Evolutionary conservation across 2,329 filamentous ascomycete species (phyloP).

Genomic region (Aurifilum marmelostoma): DNA sequence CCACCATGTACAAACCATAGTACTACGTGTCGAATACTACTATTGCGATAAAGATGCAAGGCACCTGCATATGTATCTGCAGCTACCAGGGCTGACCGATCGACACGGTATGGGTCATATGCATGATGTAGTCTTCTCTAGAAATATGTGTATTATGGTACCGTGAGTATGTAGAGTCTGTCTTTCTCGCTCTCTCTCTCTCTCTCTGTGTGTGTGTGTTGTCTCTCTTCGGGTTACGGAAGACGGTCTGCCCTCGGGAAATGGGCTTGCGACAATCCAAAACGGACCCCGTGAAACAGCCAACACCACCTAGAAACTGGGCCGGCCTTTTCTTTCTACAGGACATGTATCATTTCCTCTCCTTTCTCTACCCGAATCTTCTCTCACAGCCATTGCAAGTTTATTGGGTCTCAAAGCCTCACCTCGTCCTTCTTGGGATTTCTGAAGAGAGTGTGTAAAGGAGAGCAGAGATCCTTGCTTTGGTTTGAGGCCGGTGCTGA

Average conservation of each 20-base stretch:
- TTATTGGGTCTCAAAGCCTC: too few species aligned
- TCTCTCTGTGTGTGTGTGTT: too few species aligned
- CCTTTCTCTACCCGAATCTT: not conserved
- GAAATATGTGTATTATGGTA: too few species aligned
- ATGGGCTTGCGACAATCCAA: not conserved
- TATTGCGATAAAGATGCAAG: not conserved
- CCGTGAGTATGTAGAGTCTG: too few species aligned
- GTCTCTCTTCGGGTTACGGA: not conserved
- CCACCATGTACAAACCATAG: too few species aligned
- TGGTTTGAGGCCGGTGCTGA: not conserved
- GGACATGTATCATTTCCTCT: not conserved
- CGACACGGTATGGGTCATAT: not conserved
- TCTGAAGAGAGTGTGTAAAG: not conserved
- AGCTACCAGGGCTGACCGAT: not conserved
- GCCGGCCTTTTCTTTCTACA: not conserved
- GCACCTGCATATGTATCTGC: not conserved
- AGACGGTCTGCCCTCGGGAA: not conserved
- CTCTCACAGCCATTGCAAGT: too few species aligned
- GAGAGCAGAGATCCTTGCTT: not conserved
- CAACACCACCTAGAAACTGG: not conserved
- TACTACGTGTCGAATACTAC: too few species aligned
- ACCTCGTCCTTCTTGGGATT: too few species aligned
- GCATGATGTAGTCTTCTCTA: not conserved
- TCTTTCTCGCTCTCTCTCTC: too few species aligned
- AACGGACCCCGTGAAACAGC: conserved; percentile 1